Conservation (phyloP, 345 rosid species). For the Linum trigynum region DNA sequence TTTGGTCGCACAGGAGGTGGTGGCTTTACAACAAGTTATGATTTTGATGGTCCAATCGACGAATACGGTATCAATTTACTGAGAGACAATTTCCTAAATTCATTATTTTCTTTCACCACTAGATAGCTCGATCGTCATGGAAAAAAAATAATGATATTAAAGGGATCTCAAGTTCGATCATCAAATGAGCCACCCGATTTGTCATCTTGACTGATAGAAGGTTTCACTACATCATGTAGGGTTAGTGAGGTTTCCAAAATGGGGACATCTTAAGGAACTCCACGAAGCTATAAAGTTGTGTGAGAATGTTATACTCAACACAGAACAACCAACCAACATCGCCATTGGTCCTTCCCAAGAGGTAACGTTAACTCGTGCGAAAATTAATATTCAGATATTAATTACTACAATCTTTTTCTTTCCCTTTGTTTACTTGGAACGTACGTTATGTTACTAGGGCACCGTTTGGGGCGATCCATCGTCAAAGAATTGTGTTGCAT, state of each 20-base stretch:
- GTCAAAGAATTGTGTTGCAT: conserved; percentile 67
- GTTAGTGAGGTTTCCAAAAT: not conserved
- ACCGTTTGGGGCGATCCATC: conserved; percentile 55
- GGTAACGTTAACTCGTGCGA: not conserved
- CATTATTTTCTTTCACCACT: too few relatives aligned
- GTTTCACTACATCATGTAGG: not conserved
- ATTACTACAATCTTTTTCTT: too few relatives aligned
- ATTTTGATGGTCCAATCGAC: conserved; percentile 45
- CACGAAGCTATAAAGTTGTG: not conserved
- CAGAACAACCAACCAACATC: not conserved
- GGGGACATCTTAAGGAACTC: not conserved
- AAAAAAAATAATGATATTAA: too few relatives aligned
- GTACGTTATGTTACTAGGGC: conserved; percentile 32
- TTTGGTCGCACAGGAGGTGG: conserved; percentile 37
- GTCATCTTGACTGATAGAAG: too few relatives aligned
- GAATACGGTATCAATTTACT: conserved; percentile 27
- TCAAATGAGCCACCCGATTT: not conserved
- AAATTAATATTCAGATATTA: too few relatives aligned
- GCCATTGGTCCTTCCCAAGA: not conserved
- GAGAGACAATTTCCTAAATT: too few relatives aligned
- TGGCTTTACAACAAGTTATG: conserved; percentile 42
- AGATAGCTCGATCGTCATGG: too few relatives aligned
- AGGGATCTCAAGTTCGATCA: not conserved
- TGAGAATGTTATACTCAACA: not conserved
- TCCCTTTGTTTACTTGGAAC: not conserved